These are phyloP conservation scores for Forsythia viridissima DNA, from an alignment of 257 asterid species.

Conservation along the genomic window DNA sequence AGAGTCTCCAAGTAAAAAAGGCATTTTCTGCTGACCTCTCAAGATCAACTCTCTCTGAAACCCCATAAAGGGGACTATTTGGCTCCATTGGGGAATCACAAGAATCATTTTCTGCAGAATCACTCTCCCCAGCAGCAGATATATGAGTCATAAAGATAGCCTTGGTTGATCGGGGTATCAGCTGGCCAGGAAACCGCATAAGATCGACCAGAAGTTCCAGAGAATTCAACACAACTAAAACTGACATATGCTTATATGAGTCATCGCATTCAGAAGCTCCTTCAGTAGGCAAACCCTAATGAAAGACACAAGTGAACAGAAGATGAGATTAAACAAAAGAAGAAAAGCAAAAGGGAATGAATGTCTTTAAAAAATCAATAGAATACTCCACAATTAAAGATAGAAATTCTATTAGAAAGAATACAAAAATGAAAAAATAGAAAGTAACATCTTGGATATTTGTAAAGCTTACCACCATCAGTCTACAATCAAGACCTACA, in stretches of 20 bases:
- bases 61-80: slow-evolving; percentile 91
- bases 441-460: background rate
- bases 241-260: slow-evolving; percentile 93
- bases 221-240: slow-evolving; percentile 71
- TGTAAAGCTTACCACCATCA: slow-evolving; percentile 75
- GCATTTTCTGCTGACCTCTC: slow-evolving; percentile 56
- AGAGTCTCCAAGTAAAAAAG: slow-evolving; percentile 6
- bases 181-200: slow-evolving; percentile 92
- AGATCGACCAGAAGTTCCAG: slow-evolving; percentile 79
- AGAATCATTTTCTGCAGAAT: slow-evolving; percentile 99
- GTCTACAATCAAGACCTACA: slow-evolving; percentile 88
- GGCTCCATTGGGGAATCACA: slow-evolving; percentile 99
- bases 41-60: slow-evolving; percentile 71
- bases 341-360: slow-evolving; percentile 15
- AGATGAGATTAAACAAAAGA: slow-evolving; percentile 22
- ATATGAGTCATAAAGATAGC: slow-evolving; percentile 84
- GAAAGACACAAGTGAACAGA: slow-evolving; percentile 22
- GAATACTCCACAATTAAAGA: slow-evolving; percentile 14
- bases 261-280: slow-evolving; percentile 79
- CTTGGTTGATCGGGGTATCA: slow-evolving; percentile 74
- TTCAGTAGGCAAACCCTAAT: slow-evolving; percentile 92
- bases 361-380: background rate
- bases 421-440: slow-evolving; percentile 1
- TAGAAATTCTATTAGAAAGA: slow-evolving; percentile 10
- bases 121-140: slow-evolving; percentile 96